phyloP scores from a whole-genome alignment of 179 eudicot genomes.

The Actinidia polygama region DNA sequence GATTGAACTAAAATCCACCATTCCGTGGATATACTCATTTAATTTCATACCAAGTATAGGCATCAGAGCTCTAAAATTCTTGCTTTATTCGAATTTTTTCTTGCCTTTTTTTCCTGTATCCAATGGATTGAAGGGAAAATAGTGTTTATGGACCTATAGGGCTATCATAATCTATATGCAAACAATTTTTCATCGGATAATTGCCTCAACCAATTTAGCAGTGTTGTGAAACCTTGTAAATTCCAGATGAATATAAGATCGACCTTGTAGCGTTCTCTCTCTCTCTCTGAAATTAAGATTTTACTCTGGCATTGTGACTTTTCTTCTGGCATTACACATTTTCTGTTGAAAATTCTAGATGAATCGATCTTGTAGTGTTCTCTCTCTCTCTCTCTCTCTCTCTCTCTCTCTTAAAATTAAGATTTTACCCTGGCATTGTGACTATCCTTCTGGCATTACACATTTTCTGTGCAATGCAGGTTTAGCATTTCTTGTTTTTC shows the following conservation, averaged over 20 bases:
- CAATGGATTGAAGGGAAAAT: neutral
- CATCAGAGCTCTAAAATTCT: neutral
- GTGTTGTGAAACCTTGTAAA: neutral
- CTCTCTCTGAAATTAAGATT: neutral
- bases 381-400: too few species aligned
- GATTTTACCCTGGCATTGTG: neutral
- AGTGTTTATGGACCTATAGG: neutral
- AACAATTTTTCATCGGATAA: neutral
- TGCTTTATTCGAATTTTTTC: neutral
- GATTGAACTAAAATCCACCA: neutral
- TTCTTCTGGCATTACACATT: too few species aligned
- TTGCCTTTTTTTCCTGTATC: neutral
- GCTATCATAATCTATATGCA: neutral
- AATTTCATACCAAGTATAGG: neutral
- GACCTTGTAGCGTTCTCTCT: neutral
- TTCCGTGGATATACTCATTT: neutral
- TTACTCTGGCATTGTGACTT: too few species aligned
- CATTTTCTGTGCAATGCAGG: neutral
- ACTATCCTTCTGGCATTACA: neutral
- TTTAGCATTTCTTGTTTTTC: neutral
- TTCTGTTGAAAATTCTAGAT: too few species aligned
- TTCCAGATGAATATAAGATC: neutral
- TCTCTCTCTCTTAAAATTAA: too few species aligned
- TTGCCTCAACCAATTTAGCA: neutral
- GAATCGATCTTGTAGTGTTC: too few species aligned